phyloP scores from a whole-genome alignment of 805 yeast genomes.

The Danielozyma ontarioensis region DNA sequence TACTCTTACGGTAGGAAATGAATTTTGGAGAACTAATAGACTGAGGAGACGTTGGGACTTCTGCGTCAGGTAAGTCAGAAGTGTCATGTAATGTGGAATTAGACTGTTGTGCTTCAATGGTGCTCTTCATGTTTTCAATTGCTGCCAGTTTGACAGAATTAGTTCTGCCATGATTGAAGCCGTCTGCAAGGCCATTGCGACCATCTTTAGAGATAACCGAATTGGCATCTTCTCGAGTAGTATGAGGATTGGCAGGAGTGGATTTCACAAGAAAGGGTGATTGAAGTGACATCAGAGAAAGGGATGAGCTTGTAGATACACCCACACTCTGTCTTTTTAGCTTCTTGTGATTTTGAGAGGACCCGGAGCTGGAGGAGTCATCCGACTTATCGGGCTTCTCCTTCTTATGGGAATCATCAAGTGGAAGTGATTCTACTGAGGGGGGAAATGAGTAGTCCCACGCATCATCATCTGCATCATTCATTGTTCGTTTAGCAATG shows the following conservation, averaged over 20 bases:
- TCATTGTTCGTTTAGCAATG: neutral
- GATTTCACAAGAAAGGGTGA: slow-evolving; percentile 27
- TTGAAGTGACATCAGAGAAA: slow-evolving; percentile 3
- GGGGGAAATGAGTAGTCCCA: slow-evolving; percentile 39
- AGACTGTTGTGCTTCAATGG: neutral
- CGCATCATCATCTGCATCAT: slow-evolving; percentile 34
- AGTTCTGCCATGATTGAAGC: slow-evolving; percentile 2
- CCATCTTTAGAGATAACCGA: slow-evolving; percentile 20
- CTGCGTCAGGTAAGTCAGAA: neutral
- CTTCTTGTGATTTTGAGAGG: neutral
- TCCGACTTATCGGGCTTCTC: neutral
- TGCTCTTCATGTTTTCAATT: neutral
- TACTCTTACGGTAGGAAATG: slow-evolving; percentile 12
- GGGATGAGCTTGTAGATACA: neutral
- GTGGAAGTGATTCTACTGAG: slow-evolving; percentile 25
- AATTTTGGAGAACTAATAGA: slow-evolving; percentile 9
- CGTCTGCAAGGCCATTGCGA: neutral
- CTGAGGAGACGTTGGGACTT: neutral
- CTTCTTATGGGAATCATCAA: too few relatives aligned
- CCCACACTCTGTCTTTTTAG: neutral
- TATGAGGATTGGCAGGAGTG: slow-evolving; percentile 47
- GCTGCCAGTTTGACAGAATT: slow-evolving; percentile 5
- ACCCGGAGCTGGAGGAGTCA: neutral
- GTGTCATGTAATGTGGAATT: neutral
- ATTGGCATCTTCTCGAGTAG: slow-evolving; percentile 47